Base-by-base conservation (phyloP, 73 alveolate genomes). In the Stentor roeselii region DNA sequence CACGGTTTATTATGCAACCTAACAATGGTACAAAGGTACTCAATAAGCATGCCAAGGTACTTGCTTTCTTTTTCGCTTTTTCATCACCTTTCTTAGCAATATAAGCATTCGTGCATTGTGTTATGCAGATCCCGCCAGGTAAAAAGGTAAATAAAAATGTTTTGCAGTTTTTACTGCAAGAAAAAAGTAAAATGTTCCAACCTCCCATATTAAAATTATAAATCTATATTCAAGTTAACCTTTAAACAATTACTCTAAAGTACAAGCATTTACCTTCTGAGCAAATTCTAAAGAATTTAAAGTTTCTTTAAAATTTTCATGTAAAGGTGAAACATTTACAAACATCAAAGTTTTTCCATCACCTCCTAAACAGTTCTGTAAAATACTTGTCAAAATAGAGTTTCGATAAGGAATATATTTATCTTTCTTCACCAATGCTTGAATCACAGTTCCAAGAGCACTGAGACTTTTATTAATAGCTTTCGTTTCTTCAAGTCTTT, bases 301-400 rank as follows among this genome's bases (percentile, higher is more conserved):
- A 21, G 80, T 67, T 2, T 67, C 80, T 32, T 67, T 21, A n/a
- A 67, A 67, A 32, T 67, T 67, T n/a, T 11, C 0, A 14, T 36
- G 42, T 27, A 95, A 78, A 31, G 99, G 97, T 59, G 98, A 92
- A 15, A 96, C 88, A 35, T 96, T 96, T 31, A 96, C 99, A 86
- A 96, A 93, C 98, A 96, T 95, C 35, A 96, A 88, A 3, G 99
- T 95, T 86, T 95, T 96, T 0, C 99, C 97, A 87, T 92, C 94
- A 30, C 99, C 99, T 59, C 98, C 98, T 80, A 96, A 77, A 50
- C 94, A 92, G 76, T 95, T 96, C 61, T 93, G 92, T 82, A 96
- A 82, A 4, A 88, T 37, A 31, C 82, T 86, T 15, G 99, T 95
- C 1, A 95, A 84, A 61, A 88, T 94, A 35, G 97, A 92, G 76